phyloP scores from a whole-genome alignment of 345 rosid species.

The Pistacia integerrima region DNA sequence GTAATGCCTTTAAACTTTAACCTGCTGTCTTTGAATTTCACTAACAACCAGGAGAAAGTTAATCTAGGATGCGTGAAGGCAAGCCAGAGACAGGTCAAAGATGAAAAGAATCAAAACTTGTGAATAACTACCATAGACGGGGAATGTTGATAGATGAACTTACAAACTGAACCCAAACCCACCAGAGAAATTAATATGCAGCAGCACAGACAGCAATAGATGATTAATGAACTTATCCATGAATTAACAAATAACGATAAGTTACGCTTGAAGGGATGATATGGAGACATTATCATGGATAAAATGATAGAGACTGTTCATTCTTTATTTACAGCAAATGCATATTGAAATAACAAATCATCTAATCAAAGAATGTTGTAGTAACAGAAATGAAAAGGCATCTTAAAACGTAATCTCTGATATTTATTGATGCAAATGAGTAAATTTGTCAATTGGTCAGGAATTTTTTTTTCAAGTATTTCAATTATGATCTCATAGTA shows the following conservation, averaged over 20 bases:
- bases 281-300: neutral
- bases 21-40: neutral
- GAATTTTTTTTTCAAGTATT: neutral
- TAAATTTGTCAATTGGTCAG: neutral
- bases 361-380: neutral
- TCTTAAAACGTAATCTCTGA: neutral
- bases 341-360: neutral
- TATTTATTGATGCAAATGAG: neutral
- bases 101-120: neutral
- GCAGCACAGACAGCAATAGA: no score
- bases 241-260: neutral
- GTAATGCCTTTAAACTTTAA: neutral
- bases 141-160: neutral
- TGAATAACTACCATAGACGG: neutral
- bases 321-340: neutral
- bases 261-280: neutral
- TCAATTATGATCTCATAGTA: neutral
- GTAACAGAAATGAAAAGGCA: neutral
- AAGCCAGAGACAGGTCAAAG: neutral
- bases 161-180: neutral
- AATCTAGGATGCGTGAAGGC: neutral
- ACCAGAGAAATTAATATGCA: no score
- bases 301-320: neutral
- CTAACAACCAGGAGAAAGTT: neutral
- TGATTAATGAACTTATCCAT: slow-evolving; percentile 2